Percentiles rank a stretch among this genome's conserved stretches.
phyloP scores from a whole-genome alignment of 1,139 yeast species.

The Tardiomyces digboiensis region DNA sequence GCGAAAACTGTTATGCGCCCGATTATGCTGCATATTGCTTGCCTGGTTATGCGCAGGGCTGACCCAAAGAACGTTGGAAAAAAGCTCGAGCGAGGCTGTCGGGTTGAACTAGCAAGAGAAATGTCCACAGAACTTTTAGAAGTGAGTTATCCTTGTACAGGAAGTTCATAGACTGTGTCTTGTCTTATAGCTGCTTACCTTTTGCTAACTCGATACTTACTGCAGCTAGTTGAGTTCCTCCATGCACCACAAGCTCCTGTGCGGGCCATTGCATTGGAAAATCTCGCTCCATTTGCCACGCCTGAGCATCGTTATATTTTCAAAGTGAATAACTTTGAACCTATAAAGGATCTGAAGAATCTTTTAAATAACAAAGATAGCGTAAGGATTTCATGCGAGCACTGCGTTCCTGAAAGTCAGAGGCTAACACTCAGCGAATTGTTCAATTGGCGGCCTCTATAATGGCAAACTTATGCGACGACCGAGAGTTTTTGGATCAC shows the following conservation, averaged over 20 bases:
- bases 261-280: slow-evolving; percentile 76
- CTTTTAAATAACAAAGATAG: slow-evolving; percentile 20
- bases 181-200: neutral
- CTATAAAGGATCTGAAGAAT: slow-evolving; percentile 67
- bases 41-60: no score
- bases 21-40: no score
- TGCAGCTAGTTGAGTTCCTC: slow-evolving; percentile 58
- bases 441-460: slow-evolving; percentile 36
- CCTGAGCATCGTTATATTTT: slow-evolving; percentile 59
- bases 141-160: neutral
- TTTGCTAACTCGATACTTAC: neutral
- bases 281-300: slow-evolving; percentile 73
- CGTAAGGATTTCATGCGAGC: neutral
- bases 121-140: neutral
- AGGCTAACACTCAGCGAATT: slow-evolving; percentile 39
- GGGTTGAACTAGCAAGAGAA: no score
- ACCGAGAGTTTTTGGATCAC: slow-evolving; percentile 43
- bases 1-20: no score
- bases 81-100: no score
- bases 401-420: no score
- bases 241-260: slow-evolving; percentile 81
- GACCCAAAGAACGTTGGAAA: no score
- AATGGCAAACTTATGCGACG: slow-evolving; percentile 75
- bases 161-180: neutral
- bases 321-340: slow-evolving; percentile 57